phyloP scores from a whole-genome alignment of 73 alveolate species.

The Paramecium sexaurelia region DNA sequence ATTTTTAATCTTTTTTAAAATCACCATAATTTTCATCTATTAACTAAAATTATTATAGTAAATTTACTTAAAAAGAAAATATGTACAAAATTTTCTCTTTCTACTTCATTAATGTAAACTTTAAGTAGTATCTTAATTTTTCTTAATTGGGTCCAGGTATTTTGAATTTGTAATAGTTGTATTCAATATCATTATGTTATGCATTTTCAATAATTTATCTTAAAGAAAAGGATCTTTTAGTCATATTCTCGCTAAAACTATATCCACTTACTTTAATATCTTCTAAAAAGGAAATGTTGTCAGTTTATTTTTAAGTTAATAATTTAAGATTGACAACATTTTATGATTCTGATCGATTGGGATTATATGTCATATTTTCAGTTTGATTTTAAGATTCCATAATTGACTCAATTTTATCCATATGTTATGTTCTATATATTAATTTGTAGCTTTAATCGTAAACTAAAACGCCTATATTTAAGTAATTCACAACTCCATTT shows the following conservation, averaged over 20 bases:
- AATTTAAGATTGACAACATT: background rate
- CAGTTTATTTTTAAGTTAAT: background rate
- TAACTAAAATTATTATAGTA: background rate
- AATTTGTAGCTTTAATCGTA: background rate
- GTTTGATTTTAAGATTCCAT: background rate
- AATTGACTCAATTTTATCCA: background rate
- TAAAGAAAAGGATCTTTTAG: background rate
- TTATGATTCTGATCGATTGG: background rate
- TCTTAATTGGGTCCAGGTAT: background rate
- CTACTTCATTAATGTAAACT: background rate
- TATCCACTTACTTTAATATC: background rate
- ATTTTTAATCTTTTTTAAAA: background rate
- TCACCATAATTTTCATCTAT: background rate
- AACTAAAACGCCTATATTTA: background rate
- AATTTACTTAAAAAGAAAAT: background rate
- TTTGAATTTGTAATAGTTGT: background rate
- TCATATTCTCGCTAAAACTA: background rate
- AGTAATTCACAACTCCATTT: background rate
- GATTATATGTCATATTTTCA: background rate
- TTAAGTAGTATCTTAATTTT: background rate
- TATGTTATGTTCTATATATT: background rate
- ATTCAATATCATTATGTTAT: background rate
- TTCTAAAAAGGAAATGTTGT: background rate
- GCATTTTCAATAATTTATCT: background rate
- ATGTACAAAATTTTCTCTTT: background rate